Conservation (phyloP, 2,329 filamentous ascomycete genomes). For the Neonectria faginata region DNA sequence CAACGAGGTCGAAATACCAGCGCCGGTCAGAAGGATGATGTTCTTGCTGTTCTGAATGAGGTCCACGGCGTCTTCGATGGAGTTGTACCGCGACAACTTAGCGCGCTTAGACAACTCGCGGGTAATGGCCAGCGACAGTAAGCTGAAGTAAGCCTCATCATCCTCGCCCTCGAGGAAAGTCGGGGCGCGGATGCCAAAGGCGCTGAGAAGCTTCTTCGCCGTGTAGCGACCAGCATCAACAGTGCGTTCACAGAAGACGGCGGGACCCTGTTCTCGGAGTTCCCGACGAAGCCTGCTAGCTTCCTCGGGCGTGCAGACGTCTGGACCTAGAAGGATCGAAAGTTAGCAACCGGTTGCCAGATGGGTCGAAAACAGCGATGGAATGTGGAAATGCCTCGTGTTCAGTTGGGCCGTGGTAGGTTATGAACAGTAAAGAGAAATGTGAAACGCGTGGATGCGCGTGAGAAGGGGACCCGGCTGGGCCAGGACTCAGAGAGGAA, state of each 20-base stretch:
- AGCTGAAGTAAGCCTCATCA: slow-evolving; percentile 79
- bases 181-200: slow-evolving; percentile 83
- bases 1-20: slow-evolving; percentile 95
- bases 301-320: slow-evolving; percentile 75
- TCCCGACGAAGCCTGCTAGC: slow-evolving; percentile 75
- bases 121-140: slow-evolving; percentile 81
- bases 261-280: slow-evolving; percentile 80
- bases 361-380: slow-evolving; percentile 1
- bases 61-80: slow-evolving; percentile 85
- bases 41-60: slow-evolving; percentile 81
- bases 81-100: slow-evolving; percentile 84
- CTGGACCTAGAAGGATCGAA: slow-evolving; percentile 51
- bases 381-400: slow-evolving; percentile 24
- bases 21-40: slow-evolving; percentile 93
- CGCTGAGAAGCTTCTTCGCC: slow-evolving; percentile 85
- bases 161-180: slow-evolving; percentile 74
- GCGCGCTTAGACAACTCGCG: slow-evolving; percentile 84
- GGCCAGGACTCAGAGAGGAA: neutral
- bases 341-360: slow-evolving; percentile 23
- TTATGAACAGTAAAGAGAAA: slow-evolving; percentile 12
- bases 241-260: slow-evolving; percentile 79
- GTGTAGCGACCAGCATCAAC: slow-evolving; percentile 76
- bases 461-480: slow-evolving; percentile 16
- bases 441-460: neutral
- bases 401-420: slow-evolving; percentile 25